phyloP scores from a whole-genome alignment of 2,329 filamentous ascomycete species.

The Aspergillus clavatus region DNA sequence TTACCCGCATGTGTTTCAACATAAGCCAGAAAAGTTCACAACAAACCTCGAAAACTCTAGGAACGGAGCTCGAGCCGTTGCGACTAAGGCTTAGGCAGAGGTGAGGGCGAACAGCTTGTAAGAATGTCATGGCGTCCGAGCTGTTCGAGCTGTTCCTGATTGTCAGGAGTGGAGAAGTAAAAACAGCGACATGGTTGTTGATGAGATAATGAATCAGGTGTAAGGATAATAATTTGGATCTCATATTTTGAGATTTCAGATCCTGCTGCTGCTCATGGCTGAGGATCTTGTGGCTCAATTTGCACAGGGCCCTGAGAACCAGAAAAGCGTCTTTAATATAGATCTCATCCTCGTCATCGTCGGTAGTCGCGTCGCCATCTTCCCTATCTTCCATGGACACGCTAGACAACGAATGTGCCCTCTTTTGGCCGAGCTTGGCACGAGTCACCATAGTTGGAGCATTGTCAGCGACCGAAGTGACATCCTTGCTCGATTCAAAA shows the following conservation, averaged over 20 bases:
- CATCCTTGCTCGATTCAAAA: slow-evolving; percentile 65
- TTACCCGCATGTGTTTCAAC: slow-evolving; percentile 85
- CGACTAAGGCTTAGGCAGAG: slow-evolving; percentile 90
- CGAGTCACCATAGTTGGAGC: slow-evolving; percentile 63
- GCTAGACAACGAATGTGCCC: slow-evolving; percentile 41
- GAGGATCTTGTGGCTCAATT: slow-evolving; percentile 87
- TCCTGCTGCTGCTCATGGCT: slow-evolving; percentile 89
- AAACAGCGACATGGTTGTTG: slow-evolving; percentile 87
- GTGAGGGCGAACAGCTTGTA: slow-evolving; percentile 95
- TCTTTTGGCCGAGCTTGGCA: slow-evolving; percentile 46
- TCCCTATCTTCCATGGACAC: slow-evolving; percentile 35
- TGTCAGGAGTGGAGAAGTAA: slow-evolving; percentile 84
- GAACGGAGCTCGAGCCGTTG: slow-evolving; percentile 90
- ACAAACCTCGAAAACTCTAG: slow-evolving; percentile 88
- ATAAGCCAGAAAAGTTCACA: slow-evolving; percentile 98
- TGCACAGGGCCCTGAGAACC: slow-evolving; percentile 96
- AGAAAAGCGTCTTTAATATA: slow-evolving; percentile 96
- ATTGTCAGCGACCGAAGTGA: slow-evolving; percentile 61
- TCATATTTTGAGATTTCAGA: slow-evolving; percentile 89
- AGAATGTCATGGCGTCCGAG: slow-evolving; percentile 75
- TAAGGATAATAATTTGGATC: slow-evolving; percentile 90
- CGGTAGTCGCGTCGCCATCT: slow-evolving; percentile 38
- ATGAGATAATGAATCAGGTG: slow-evolving; percentile 93
- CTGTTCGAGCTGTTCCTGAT: slow-evolving; percentile 88
- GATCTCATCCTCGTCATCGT: slow-evolving; percentile 81